Conservation (phyloP, 2,329 filamentous ascomycete genomes). For the Cercospora sesami region DNA sequence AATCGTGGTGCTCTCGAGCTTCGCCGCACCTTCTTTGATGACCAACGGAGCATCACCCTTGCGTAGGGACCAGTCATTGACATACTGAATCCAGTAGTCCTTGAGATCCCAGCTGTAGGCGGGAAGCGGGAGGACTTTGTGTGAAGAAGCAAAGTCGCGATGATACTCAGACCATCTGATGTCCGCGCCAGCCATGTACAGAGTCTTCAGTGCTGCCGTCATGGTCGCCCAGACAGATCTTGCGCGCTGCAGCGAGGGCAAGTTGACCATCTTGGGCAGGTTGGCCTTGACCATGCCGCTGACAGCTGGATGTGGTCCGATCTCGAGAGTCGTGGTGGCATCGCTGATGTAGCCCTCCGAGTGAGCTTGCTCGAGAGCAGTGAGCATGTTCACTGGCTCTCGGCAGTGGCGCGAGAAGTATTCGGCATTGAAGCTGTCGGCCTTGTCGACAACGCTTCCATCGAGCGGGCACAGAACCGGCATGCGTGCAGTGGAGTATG, state of each 20-base stretch:
- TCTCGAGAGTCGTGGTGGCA: constrained; percentile 44
- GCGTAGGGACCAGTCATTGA: neutral
- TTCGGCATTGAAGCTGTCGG: constrained; percentile 20
- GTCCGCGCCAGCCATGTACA: neutral
- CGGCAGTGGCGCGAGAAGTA: constrained; percentile 36
- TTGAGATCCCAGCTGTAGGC: neutral
- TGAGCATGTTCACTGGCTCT: constrained; percentile 45
- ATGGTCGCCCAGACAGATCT: neutral
- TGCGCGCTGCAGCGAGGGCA: constrained; percentile 9
- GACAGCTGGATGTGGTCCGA: constrained; percentile 51
- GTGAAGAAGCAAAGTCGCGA: neutral
- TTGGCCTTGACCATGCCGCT: neutral
- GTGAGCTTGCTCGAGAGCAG: constrained; percentile 26
- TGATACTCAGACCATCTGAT: neutral
- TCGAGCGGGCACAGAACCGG: constrained; percentile 37
- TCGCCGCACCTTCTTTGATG: neutral
- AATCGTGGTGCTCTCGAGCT: constrained; percentile 18
- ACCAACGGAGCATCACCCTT: neutral
- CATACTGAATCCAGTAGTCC: neutral
- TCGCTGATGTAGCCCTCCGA: constrained; percentile 41
- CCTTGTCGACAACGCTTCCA: constrained; percentile 32
- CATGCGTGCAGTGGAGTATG: constrained; percentile 26
- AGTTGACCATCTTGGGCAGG: constrained; percentile 31
- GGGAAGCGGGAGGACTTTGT: neutral
- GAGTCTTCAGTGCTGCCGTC: neutral